Percentiles rank a stretch among this genome's conserved stretches.
These are phyloP conservation scores for Coniochaeta hoffmannii DNA, from an alignment of 2,329 filamentous ascomycete species.

Conservation along the genomic window DNA sequence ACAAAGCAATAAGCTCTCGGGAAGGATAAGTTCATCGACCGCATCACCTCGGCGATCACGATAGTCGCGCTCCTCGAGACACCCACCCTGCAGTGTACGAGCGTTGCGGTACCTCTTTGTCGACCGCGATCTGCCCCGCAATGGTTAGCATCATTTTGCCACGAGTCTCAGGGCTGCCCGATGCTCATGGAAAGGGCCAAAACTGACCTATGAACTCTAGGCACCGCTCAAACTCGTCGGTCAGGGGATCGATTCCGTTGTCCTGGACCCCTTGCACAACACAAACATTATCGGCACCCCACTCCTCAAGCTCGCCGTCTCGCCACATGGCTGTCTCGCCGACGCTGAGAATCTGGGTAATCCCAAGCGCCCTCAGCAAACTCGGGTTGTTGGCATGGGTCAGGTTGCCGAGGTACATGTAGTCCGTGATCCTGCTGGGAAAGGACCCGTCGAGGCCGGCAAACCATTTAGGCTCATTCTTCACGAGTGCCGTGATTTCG, in stretches of 20 bases:
- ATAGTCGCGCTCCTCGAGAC: slow-evolving; percentile 95
- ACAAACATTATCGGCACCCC: slow-evolving; percentile 73
- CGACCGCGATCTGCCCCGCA: slow-evolving; percentile 63
- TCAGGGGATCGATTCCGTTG: slow-evolving; percentile 91
- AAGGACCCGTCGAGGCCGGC: slow-evolving; percentile 79
- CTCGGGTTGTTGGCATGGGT: slow-evolving; percentile 91
- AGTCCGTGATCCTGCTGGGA: slow-evolving; percentile 80
- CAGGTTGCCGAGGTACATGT: slow-evolving; percentile 94
- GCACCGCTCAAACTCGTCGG: slow-evolving; percentile 76
- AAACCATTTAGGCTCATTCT: slow-evolving; percentile 70
- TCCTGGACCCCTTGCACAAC: slow-evolving; percentile 84
- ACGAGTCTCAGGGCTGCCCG: not conserved
- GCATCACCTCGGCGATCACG: slow-evolving; percentile 98
- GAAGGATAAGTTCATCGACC: slow-evolving; percentile 69
- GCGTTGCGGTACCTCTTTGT: slow-evolving; percentile 68
- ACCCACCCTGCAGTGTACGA: slow-evolving; percentile 94
- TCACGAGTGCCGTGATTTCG: slow-evolving; percentile 45
- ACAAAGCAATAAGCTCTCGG: slow-evolving; percentile 95
- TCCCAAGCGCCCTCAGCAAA: slow-evolving; percentile 70
- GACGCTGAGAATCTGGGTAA: slow-evolving; percentile 82
- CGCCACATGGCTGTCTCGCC: slow-evolving; percentile 83
- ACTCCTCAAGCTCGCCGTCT: slow-evolving; percentile 59
- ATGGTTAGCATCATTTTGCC: not conserved
- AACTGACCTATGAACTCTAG: slow-evolving; percentile 84
- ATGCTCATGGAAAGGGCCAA: not conserved